phyloP scores from a whole-genome alignment of 208 protist species.

The Trypanosoma avium region DNA sequence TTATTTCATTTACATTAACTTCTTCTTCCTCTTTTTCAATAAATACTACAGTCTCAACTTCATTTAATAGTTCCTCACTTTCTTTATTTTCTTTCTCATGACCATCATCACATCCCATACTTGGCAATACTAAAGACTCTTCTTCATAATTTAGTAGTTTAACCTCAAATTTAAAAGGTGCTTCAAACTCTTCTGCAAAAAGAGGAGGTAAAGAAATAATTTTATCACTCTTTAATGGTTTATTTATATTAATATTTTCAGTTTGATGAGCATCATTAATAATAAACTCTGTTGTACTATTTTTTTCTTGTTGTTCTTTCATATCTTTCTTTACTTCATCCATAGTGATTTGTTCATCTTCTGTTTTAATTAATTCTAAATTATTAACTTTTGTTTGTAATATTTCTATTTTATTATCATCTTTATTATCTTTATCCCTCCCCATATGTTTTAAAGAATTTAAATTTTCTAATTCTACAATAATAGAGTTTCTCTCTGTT shows the following conservation, averaged over 20 bases:
- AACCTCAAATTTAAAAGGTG: background rate
- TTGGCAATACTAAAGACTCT: too few relatives aligned
- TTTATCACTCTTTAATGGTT: background rate
- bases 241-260: too few relatives aligned
- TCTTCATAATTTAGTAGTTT: too few relatives aligned
- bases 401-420: background rate
- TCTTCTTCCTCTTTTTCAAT: background rate
- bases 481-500: constrained; percentile 19
- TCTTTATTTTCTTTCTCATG: background rate
- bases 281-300: too few relatives aligned
- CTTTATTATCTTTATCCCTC: constrained; percentile 2
- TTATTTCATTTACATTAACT: background rate
- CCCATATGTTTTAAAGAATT: too few relatives aligned
- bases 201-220: background rate
- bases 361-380: too few relatives aligned
- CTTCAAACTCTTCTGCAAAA: background rate
- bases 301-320: too few relatives aligned
- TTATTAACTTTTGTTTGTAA: too few relatives aligned
- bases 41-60: background rate
- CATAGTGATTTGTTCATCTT: too few relatives aligned
- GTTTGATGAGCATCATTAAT: too few relatives aligned
- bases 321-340: too few relatives aligned
- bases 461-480: background rate
- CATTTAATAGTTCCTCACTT: background rate
- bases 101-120: too few relatives aligned